phyloP scores from a whole-genome alignment of 495 filamentous ascomycete genomes.

The Aspergillus campestris region DNA sequence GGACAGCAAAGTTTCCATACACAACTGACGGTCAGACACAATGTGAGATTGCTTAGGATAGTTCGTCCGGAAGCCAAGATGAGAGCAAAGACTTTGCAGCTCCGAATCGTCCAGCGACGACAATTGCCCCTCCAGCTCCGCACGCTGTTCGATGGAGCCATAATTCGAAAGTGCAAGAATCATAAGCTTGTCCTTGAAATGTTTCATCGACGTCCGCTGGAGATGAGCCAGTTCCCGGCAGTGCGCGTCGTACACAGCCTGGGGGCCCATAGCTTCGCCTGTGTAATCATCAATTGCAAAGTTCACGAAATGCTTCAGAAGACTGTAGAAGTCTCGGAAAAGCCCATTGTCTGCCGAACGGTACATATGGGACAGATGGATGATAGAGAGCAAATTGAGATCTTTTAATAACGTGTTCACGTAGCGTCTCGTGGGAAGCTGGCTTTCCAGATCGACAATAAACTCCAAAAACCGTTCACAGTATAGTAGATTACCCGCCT shows the following conservation, averaged over 20 bases:
- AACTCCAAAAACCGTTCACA: slow-evolving; percentile 92
- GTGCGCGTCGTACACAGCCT: slow-evolving; percentile 72
- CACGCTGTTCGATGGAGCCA: slow-evolving; percentile 69
- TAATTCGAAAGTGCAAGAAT: slow-evolving; percentile 90
- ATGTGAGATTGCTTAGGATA: slow-evolving; percentile 69
- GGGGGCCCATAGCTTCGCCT: slow-evolving; percentile 60
- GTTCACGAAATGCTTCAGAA: slow-evolving; percentile 75
- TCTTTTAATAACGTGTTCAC: slow-evolving; percentile 89
- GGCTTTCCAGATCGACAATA: slow-evolving; percentile 82
- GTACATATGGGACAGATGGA: slow-evolving; percentile 71
- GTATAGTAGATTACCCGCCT: slow-evolving; percentile 62
- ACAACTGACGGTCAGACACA: slow-evolving; percentile 54
- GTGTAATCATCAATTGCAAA: slow-evolving; percentile 92
- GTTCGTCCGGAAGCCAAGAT: slow-evolving; percentile 66
- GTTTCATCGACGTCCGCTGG: slow-evolving; percentile 71
- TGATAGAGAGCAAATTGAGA: slow-evolving; percentile 75
- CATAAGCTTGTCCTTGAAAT: slow-evolving; percentile 84
- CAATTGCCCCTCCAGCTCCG: slow-evolving; percentile 72
- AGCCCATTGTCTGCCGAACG: slow-evolving; percentile 65
- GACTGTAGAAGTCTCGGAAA: slow-evolving; percentile 68
- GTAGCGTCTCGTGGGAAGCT: slow-evolving; percentile 88
- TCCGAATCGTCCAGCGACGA: slow-evolving; percentile 64
- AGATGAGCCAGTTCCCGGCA: slow-evolving; percentile 67
- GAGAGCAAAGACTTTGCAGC: slow-evolving; percentile 54
- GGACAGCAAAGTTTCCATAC: slow-evolving; percentile 69